Evolutionary conservation across 768 basidiomycete species (phyloP), one percentile per base, ranked within the genome.

Genomic region (Chalciporus chontae): DNA sequence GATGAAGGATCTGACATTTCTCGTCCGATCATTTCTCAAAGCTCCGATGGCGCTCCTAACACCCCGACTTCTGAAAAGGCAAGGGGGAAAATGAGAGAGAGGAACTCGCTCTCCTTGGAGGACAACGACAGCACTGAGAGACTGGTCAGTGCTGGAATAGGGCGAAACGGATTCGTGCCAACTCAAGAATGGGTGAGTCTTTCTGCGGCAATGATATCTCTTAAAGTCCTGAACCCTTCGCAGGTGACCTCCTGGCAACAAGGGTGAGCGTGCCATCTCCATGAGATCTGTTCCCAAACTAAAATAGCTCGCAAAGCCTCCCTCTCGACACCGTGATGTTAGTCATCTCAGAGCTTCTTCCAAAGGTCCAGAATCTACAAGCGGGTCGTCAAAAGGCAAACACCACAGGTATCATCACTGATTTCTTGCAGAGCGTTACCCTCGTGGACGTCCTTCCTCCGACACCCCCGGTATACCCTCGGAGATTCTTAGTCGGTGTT

Each of bases 201-300:
- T 19, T 40, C 48, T 8, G 34, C 40, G 37, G 27, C 29, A 19
- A 38, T 3, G 10, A 26, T 34, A 14, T 51, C 10, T 8, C 40
- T n/a, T 9, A 31, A 8, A 7, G 24, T 43, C 37, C 40, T 62
- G 27, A 54, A 36, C 44, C 43, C 45, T 10, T 23, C 9, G 10
- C 50, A 89, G 88, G 87, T 93, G 4, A 80, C 88, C 18, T 94
- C 94, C 2, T 98, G 95, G 95, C 90, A 95, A 59, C 91, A 94
- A 77, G 94, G 94, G 92, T 91, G 57, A 64, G 72, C 18, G 6
- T 51, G 47, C 36, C 45, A 37, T 46, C 43, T 42, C 14, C 18
- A 15, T 45, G 38, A 41, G 44, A n/a, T 32, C 18, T 24, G 11
- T 24, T 52, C n/a, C 51, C 40, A 18, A 42, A 42, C 37, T 43